phyloP scores from a whole-genome alignment of 164 flowering plant genomes.

The Berberis thunbergii region DNA sequence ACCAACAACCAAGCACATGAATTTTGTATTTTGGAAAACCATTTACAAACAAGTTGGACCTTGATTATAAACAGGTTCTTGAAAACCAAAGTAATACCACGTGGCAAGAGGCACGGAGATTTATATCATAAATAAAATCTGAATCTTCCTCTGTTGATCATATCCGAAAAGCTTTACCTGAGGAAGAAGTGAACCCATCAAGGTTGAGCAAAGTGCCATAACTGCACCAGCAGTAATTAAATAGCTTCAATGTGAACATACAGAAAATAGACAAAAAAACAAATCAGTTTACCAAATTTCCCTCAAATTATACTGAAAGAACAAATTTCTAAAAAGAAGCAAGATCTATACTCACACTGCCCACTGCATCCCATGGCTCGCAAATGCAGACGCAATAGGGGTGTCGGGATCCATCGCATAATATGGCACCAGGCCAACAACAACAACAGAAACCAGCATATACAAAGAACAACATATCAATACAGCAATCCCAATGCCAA shows the following conservation, averaged over 20 bases:
- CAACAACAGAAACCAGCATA: constrained; percentile 86
- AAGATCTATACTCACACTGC: constrained; percentile 63
- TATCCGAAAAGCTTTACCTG: constrained; percentile 41
- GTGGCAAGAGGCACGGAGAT: too few relatives aligned
- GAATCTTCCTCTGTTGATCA: neutral
- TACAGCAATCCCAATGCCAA: constrained; percentile 74
- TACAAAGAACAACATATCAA: constrained; percentile 74
- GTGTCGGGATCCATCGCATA: constrained; percentile 94
- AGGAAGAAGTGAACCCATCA: constrained; percentile 93
- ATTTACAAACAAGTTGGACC: too few relatives aligned
- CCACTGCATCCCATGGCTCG: constrained; percentile 86
- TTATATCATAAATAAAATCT: neutral
- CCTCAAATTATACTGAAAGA: neutral
- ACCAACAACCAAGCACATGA: too few relatives aligned
- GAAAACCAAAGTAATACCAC: too few relatives aligned
- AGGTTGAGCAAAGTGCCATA: constrained; percentile 82
- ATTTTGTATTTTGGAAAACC: too few relatives aligned
- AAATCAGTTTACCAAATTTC: constrained; percentile 2
- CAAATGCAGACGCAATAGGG: constrained; percentile 92
- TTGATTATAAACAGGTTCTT: too few relatives aligned
- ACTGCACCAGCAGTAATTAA: constrained; percentile 74
- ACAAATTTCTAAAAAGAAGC: constrained; percentile 3
- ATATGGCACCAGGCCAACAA: constrained; percentile 92
- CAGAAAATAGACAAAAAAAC: neutral
- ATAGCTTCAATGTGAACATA: constrained; percentile 39